A percentile compares a stretch with the other conserved stretches of the same genome.
phyloP scores from a whole-genome alignment of 208 protist species.

The Trypanosomatidae sp. region DNA sequence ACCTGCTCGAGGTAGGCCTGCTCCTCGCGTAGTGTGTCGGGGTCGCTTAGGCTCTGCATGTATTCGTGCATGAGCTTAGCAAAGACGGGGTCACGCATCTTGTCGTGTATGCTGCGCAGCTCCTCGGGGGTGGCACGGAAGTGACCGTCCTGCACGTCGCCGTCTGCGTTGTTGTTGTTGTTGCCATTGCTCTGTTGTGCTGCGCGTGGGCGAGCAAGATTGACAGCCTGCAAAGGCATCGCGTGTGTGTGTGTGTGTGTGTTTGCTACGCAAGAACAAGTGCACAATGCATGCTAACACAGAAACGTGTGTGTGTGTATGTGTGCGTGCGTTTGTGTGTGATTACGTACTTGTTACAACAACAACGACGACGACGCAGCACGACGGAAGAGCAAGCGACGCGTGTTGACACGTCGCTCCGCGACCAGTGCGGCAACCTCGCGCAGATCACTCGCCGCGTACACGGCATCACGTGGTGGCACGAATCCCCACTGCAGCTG shows the following conservation, averaged over 20 bases:
- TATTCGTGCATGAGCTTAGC: conserved; percentile 80
- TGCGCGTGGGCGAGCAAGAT: conserved; percentile 14
- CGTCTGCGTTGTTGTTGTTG: background rate
- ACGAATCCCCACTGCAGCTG: conserved; percentile 75
- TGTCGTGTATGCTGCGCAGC: conserved; percentile 53
- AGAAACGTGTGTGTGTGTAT: conserved; percentile 1
- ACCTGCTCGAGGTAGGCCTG: conserved; percentile 84
- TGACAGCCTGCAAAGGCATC: conserved; percentile 59
- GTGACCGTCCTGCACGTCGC: conserved; percentile 1
- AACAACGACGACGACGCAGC: background rate
- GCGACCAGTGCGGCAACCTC: conserved; percentile 60
- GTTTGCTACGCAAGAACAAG: background rate
- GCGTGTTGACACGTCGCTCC: conserved; percentile 52
- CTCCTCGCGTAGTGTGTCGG: conserved; percentile 73
- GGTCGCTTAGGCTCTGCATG: conserved; percentile 77
- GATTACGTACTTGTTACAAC: background rate
- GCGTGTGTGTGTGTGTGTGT: conserved; percentile 1
- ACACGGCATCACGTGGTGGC: conserved; percentile 39
- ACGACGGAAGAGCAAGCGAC: conserved; percentile 16
- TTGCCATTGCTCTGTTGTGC: conserved; percentile 3
- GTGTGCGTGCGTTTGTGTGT: conserved; percentile 2
- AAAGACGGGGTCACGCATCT: conserved; percentile 87
- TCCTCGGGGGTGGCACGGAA: conserved; percentile 72
- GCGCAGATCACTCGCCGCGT: conserved; percentile 40
- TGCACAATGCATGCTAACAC: background rate